Evolutionary conservation across 2,329 filamentous ascomycete genomes (phyloP), one percentile per base, ranked within the genome.

Genomic region (Pseudogymnoascus sp.): DNA sequence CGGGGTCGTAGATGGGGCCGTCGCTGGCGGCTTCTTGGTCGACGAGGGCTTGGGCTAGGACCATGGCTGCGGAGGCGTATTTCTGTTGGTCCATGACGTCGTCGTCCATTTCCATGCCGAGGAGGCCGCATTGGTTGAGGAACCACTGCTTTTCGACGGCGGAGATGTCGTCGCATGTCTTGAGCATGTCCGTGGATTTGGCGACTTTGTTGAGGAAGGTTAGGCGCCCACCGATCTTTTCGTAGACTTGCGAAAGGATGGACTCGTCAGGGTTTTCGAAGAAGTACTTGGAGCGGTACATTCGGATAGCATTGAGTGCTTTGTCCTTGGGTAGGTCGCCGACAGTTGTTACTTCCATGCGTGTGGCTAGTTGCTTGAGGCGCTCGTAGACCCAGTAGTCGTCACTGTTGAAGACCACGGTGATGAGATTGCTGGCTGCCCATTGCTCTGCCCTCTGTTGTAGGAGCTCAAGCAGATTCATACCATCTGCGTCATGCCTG

Each of bases 1-100:
- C 78, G 0, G 81, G 76, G 73, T 92, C 83, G 72, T 91, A 93
- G 6, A 77, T 87, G 61, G 61, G 70, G 65, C 7, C 67, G 2
- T 68, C 66, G 66, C 2, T 65, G 4, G 66, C 65, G 19, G 38
- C 41, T 28, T 72, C 73, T 14, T 79, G 79, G 74, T 96, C 89
- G n/a, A 98, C 91, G 6, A 99, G 85, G 1, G 92, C 92, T 69
- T 89, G 89, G 19, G 93, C 95, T 2, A 99, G 83, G 22, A 96
- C 90, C 89, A 98, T 96, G 38, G 95, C 92, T 11, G 91, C 93
- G 11, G 92, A 90, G 53, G 93, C 91, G 81, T 91, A 97, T 75
- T 98, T 97, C 73, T 98, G 92, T 75, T 97, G 90, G 72, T 97
- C 91, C 88, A 98, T 98, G 69, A 97, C 95, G 73, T 99, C 95